Evolutionary conservation across 2,329 filamentous ascomycete species (phyloP), one percentile per base, ranked within the genome.

Genomic region (Xylariaceae sp.): DNA sequence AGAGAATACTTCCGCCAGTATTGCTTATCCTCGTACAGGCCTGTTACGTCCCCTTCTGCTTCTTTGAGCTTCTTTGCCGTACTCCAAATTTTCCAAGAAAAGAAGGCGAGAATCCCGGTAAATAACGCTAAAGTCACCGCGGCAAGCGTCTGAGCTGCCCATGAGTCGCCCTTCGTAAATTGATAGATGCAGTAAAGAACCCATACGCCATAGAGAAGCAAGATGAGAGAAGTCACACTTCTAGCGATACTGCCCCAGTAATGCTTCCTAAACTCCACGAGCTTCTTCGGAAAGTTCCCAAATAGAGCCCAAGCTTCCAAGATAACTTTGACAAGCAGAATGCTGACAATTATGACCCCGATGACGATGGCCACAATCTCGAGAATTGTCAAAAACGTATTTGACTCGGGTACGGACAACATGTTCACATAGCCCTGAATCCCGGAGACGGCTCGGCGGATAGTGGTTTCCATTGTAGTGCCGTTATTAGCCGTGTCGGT

Each of bases 141-240:
- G 14, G 94, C 94, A 22, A 97, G 82, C 0, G 80, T 59, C 68
- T 95, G 94, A 41, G 90, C 91, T 7, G 87, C 90, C 91, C 91
- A 96, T 0, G 92, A 97, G 69, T 97, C 94, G 51, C 92, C 91
- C 39, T 85, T 81, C 1, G 87, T 94, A 70, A 97, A 96, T 66
- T 99, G 94, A 69, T 92, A 97, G 55, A 99, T 81, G 68, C 92
- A 97, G 71, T 96, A 97, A 39, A 97, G 74, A 1, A 90, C 89
- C 94, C 94, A 97, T 53, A 96, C 82, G 54, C 94, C 90, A 70
- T 97, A 99, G 2, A 97, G 81, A 15, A 97, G 75, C 53, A 97
- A 78, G 60, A 99, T 90, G 68, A 99, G 77, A 58, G 89, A 88
- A 39, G 90, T 95, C 62, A 97, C 87, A 14, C 90, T 87, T 53